Evolutionary conservation across 2,329 filamentous ascomycete species (phyloP).

Genomic region (Microcyclosporella mali): DNA sequence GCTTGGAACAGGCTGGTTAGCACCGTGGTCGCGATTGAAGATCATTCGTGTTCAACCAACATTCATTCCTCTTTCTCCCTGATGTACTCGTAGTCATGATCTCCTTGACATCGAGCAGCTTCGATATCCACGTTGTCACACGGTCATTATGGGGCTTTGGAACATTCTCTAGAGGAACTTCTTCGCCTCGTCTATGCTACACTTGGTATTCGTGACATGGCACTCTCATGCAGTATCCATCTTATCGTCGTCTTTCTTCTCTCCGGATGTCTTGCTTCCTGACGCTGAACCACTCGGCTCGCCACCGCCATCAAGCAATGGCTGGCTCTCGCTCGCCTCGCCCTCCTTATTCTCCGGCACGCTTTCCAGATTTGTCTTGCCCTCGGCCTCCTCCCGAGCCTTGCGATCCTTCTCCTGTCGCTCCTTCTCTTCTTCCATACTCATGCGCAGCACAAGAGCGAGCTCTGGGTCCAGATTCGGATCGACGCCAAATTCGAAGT

Average conservation of each 20-base stretch:
- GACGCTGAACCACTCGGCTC: slow-evolving; percentile 17
- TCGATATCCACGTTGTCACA: too few relatives aligned
- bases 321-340: slow-evolving; percentile 57
- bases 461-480: slow-evolving; percentile 88
- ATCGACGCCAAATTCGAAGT: slow-evolving; percentile 85
- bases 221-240: slow-evolving; percentile 29
- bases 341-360: slow-evolving; percentile 59
- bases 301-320: slow-evolving; percentile 33
- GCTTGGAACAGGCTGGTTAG: too few relatives aligned
- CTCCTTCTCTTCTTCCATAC: slow-evolving; percentile 95
- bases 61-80: too few relatives aligned
- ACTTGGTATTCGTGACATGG: too few relatives aligned
- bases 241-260: slow-evolving; percentile 26
- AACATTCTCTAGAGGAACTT: too few relatives aligned
- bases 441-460: slow-evolving; percentile 91
- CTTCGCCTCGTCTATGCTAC: too few relatives aligned
- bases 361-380: slow-evolving; percentile 69
- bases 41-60: too few relatives aligned
- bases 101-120: too few relatives aligned
- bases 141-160: too few relatives aligned
- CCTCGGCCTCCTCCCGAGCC: slow-evolving; percentile 59
- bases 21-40: too few relatives aligned
- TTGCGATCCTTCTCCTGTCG: slow-evolving; percentile 81
- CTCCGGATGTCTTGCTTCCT: too few relatives aligned
- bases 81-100: too few relatives aligned